These are phyloP conservation scores for Gossypium stocksii DNA, from an alignment of 345 rosid species.

Conservation along the genomic window DNA sequence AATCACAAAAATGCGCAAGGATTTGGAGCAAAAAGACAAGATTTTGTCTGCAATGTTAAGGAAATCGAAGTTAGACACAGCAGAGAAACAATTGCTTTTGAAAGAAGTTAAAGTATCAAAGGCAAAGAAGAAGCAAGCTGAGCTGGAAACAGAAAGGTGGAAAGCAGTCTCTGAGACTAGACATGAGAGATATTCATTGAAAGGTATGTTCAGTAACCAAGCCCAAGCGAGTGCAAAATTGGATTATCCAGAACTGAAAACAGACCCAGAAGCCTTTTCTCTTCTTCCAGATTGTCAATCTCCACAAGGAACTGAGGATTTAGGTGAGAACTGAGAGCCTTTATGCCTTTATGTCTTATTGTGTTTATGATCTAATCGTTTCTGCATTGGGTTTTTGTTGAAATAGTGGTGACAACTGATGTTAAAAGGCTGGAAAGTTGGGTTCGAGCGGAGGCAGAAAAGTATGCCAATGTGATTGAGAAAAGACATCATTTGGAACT, in stretches of 20 bases:
- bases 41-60: slow-evolving; percentile 71
- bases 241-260: slow-evolving; percentile 34
- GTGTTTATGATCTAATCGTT: neutral
- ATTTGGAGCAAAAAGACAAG: slow-evolving; percentile 78
- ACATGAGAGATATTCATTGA: slow-evolving; percentile 60
- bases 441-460: slow-evolving; percentile 59
- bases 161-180: slow-evolving; percentile 49
- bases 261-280: slow-evolving; percentile 32
- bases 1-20: slow-evolving; percentile 50
- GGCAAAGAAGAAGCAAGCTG: slow-evolving; percentile 67
- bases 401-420: slow-evolving; percentile 34
- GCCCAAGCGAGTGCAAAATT: slow-evolving; percentile 39
- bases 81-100: slow-evolving; percentile 63
- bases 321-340: slow-evolving; percentile 43
- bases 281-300: slow-evolving; percentile 38
- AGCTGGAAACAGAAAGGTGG: slow-evolving; percentile 58
- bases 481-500: slow-evolving; percentile 63
- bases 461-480: slow-evolving; percentile 48
- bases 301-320: slow-evolving; percentile 35
- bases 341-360: neutral
- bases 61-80: slow-evolving; percentile 61
- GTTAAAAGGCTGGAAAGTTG: slow-evolving; percentile 50
- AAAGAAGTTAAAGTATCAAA: slow-evolving; percentile 60
- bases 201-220: slow-evolving; percentile 64
- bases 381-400: slow-evolving; percentile 10